Conservation (phyloP, 768 basidiomycete genomes). For the Suillus placidus region DNA sequence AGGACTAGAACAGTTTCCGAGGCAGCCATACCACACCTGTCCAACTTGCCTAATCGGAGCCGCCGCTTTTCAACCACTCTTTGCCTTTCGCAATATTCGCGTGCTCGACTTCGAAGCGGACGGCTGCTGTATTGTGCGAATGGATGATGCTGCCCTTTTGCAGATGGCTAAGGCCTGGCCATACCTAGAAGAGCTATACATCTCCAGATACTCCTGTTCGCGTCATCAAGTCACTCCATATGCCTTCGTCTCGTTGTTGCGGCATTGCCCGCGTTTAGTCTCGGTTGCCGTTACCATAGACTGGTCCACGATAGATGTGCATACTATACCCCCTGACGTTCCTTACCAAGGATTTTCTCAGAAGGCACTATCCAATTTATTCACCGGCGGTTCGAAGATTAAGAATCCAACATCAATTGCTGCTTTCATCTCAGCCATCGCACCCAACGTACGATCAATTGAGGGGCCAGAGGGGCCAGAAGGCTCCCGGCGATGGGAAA, state of each 20-base stretch:
- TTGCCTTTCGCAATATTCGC: neutral
- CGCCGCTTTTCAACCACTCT: neutral
- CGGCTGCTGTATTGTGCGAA: neutral
- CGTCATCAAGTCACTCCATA: neutral
- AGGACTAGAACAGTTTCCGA: neutral
- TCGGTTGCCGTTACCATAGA: neutral
- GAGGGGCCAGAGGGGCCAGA: too few relatives aligned
- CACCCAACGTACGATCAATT: constrained; percentile 25
- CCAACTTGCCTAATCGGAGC: neutral
- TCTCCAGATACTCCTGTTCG: neutral
- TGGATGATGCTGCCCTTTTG: constrained; percentile 2
- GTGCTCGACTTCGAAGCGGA: neutral
- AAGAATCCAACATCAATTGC: constrained; percentile 13
- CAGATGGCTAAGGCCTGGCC: constrained; percentile 2
- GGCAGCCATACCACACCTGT: neutral
- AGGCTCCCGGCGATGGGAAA: neutral
- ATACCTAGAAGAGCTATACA: neutral
- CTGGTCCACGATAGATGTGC: neutral
- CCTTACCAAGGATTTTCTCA: constrained; percentile 11
- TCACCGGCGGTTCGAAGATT: neutral
- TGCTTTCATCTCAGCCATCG: constrained; percentile 29
- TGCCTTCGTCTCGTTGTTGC: neutral
- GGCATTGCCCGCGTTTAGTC: constrained; percentile 2
- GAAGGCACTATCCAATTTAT: neutral
- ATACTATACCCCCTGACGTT: neutral